Evolutionary conservation across 2,329 filamentous ascomycete species (phyloP).

Genomic region (Colletotrichum sp.): DNA sequence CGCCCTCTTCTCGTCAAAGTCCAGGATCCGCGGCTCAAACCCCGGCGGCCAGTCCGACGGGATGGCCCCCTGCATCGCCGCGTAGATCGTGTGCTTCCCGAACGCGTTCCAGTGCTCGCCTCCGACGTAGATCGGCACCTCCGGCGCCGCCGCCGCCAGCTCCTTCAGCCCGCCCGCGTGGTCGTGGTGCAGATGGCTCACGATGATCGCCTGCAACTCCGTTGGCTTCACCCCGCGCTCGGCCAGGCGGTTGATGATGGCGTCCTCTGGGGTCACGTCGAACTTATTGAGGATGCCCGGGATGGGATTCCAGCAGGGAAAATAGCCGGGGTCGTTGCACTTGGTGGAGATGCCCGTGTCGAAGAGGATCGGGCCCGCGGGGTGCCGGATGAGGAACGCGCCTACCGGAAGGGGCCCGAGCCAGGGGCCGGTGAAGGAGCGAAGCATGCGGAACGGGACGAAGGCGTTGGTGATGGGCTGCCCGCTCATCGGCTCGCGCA

Average conservation of each 20-base stretch:
- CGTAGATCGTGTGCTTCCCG: conserved; percentile 28
- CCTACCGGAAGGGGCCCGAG: conserved; percentile 23
- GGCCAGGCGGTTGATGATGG: conserved; percentile 22
- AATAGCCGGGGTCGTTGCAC: conserved; percentile 24
- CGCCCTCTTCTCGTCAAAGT: conserved; percentile 22
- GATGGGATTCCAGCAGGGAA: conserved; percentile 22
- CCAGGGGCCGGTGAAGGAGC: conserved; percentile 24
- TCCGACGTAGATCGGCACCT: conserved; percentile 29
- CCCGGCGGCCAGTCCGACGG: conserved; percentile 34
- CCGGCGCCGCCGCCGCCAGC: conserved; percentile 26
- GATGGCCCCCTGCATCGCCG: conserved; percentile 30
- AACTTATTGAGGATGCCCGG: conserved; percentile 16
- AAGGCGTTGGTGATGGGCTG: conserved; percentile 22
- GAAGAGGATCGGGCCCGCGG: conserved; percentile 25
- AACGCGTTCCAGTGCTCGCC: conserved; percentile 32
- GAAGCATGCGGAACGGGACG: conserved; percentile 23
- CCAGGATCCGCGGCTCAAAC: conserved; percentile 32
- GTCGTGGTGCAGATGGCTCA: conserved; percentile 34
- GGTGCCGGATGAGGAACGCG: conserved; percentile 26
- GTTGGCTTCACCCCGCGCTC: conserved; percentile 21
- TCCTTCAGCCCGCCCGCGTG: conserved; percentile 28
- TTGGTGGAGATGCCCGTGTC: conserved; percentile 26
- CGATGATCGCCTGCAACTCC: conserved; percentile 29
- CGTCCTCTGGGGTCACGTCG: conserved; percentile 18
- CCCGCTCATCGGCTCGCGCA: conserved; percentile 18